Conservation (phyloP, 2,329 filamentous ascomycete genomes). For the Xylariaceae sp. region DNA sequence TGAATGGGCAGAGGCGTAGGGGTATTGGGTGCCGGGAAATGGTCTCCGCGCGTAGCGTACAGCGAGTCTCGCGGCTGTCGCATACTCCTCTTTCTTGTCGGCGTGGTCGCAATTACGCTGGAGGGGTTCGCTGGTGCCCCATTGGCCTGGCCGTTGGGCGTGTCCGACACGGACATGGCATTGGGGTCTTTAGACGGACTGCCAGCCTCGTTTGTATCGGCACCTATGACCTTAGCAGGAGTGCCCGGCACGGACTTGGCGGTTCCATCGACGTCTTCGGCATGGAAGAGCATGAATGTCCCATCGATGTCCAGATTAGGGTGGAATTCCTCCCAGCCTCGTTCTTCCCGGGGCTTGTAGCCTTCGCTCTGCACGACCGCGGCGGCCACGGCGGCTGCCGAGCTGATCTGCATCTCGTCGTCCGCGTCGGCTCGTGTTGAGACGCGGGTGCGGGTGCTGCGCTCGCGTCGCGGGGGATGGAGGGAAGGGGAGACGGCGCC, state of each 20-base stretch:
- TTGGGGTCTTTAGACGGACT: slow-evolving; percentile 41
- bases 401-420: slow-evolving; percentile 67
- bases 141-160: slow-evolving; percentile 31
- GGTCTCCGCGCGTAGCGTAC: slow-evolving; percentile 43
- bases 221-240: slow-evolving; percentile 23
- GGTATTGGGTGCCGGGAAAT: slow-evolving; percentile 40
- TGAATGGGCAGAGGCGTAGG: slow-evolving; percentile 67
- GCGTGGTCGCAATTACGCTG: slow-evolving; percentile 25
- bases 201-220: slow-evolving; percentile 33
- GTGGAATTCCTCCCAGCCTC: slow-evolving; percentile 97
- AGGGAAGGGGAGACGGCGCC: slow-evolving; percentile 38
- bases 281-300: slow-evolving; percentile 68
- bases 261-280: slow-evolving; percentile 78
- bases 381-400: slow-evolving; percentile 81
- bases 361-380: slow-evolving; percentile 87
- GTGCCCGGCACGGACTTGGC: slow-evolving; percentile 37
- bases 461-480: slow-evolving; percentile 48
- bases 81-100: slow-evolving; percentile 34
- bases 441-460: slow-evolving; percentile 48
- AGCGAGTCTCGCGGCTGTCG: slow-evolving; percentile 46
- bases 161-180: slow-evolving; percentile 32
- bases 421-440: slow-evolving; percentile 42
- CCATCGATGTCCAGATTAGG: slow-evolving; percentile 86
- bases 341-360: slow-evolving; percentile 94
- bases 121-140: slow-evolving; percentile 20